Evolutionary conservation across 2,329 filamentous ascomycete genomes (phyloP).

Genomic region (Biscogniauxia sp.): DNA sequence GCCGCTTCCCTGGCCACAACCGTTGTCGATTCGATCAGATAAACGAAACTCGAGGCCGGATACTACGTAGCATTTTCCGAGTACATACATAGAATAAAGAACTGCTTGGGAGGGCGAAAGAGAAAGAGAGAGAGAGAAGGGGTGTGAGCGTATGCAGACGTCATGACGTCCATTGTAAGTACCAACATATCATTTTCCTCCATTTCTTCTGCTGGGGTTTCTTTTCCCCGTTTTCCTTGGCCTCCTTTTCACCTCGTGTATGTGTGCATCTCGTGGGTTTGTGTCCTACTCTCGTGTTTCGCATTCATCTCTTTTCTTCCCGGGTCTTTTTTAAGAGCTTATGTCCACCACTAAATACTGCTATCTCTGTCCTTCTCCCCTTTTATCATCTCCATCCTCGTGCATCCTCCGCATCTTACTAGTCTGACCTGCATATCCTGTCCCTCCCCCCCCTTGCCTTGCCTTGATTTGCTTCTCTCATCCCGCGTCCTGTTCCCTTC

Average conservation of each 20-base stretch:
- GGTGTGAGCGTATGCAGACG: conserved; percentile 16
- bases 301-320: background rate
- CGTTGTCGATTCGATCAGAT: conserved; percentile 2
- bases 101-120: background rate
- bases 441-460: conserved; percentile 1
- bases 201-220: conserved; percentile 1
- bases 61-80: background rate
- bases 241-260: background rate
- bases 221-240: too few relatives aligned
- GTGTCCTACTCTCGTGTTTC: background rate
- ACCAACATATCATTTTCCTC: conserved; percentile 7
- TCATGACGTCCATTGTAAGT: conserved; percentile 37
- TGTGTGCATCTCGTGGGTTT: too few relatives aligned
- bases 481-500: background rate
- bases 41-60: background rate
- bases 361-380: conserved; percentile 1
- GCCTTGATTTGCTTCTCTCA: conserved; percentile 13
- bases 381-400: conserved; percentile 10
- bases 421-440: conserved; percentile 18
- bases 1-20: conserved; percentile 1
- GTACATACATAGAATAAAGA: background rate
- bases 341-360: background rate
- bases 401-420: conserved; percentile 10
- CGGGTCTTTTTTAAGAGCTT: background rate
- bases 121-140: background rate